Base-by-base conservation (phyloP, 257 asterid genomes). In the Solanum infundibuliforme region DNA sequence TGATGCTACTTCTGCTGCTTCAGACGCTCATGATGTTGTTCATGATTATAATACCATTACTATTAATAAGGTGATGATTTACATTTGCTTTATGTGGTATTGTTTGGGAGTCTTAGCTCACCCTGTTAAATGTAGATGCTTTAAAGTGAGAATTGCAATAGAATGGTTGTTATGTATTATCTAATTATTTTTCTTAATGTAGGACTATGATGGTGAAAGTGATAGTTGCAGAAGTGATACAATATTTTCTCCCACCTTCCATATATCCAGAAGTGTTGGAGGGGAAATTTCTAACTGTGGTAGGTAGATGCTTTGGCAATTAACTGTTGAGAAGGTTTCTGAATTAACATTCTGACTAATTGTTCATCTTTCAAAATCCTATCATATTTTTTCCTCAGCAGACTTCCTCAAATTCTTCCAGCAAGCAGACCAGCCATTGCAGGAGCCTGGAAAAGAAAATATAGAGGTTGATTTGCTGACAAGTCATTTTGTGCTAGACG, bases 241-340 rank as follows among this genome's bases (percentile, higher is more conserved):
- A 90, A 93, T 97, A 90, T 97, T 97, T 92, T 97, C 99, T 88
- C 99, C 98, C 18, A 90, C 95, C 87, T 97, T 94, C 86, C 98
- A 94, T 89, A 88, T 89, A 86, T 89, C 96, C 77, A 92, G 91
- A 89, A 93, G 86, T 68, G 86, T 76, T 88, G 98, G 92, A 88
- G 94, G 90, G 83, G 98, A 92, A 82, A 73, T 91, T 87, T 87
- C 97, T 55, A 92, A 88, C 77, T 90, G 88, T 91, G 98, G 99
- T 97, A 90, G 36, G 21, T 88, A 75, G 65, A 52, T 83, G 68
- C 43, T 48, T 66, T 83, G 62, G 48, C 39, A 69, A 58, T 58
- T 16, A 87, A 48, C 20, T 41, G 81, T 20, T 46, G 83, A 43
- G 52, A 73, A 52, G 77, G 21, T 74, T 31, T 48, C 83, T 35